Base-by-base conservation (phyloP, 345 rosid species). In the Ceriops zippeliana region DNA sequence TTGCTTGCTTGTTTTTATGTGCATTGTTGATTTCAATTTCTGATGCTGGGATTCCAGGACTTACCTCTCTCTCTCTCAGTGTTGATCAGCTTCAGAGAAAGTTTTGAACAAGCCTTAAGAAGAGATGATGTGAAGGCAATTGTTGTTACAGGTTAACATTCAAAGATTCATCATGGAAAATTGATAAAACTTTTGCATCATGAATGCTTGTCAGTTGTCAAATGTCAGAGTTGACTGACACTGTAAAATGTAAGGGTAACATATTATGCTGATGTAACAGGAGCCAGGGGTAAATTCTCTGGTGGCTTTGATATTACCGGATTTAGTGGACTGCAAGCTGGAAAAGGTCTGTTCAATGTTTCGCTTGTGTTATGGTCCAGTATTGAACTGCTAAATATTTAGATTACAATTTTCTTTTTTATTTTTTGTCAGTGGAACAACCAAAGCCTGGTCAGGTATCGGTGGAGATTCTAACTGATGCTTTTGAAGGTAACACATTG, bases 71-170 rank as follows among this genome's bases (percentile, higher is more conserved):
- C 24, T 56, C 3, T 4, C 34, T 4, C 83, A 95, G 98, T 96
- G 63, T 75, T 96, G 63, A 11, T 69, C 70, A 86, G 91, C 75
- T 84, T 96, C 83, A 92, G 82, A 74, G 88, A 89, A n/a, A 86
- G 76, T 76, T 90, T 76, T 66, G 93, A 86, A 20, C 80, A 89
- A 74, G 98, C 98, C 72, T 75, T 90, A 58, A 81, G 72, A 60
- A 87, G 97, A 83, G 80, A 86, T 72, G 97, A 96, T 84, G 98
- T 96, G 61, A 92, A 89, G 81, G 99, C 99, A 37, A 89, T 96
- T 78, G 98, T 96, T 62, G 68, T 96, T 60, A 85, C 97, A 5
- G 99, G 98, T 87, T 68, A 58, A 78, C 68, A 32, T 62, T 35
- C 20, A 54, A 58, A 46, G 65, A 69, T 61, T 32, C 28, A 35